Conservation (phyloP, 192 early-diverging fungal species). For the Entomortierella chlamydospora region DNA sequence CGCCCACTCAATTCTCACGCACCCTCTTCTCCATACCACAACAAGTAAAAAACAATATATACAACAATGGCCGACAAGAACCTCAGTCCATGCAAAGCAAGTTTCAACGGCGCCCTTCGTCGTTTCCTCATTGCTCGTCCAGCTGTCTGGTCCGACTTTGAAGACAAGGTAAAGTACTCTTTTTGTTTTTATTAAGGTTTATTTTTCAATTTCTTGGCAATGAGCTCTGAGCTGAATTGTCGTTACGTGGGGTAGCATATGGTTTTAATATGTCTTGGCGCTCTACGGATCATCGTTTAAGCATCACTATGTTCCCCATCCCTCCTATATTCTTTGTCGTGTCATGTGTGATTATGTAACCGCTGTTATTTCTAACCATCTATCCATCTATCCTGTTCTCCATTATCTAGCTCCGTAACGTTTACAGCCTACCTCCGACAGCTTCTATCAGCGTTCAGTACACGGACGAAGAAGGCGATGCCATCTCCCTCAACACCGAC, state of each 20-base stretch:
- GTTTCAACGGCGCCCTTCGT: slow-evolving; percentile 39
- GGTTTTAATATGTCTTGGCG: too few relatives aligned
- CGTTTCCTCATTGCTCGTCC: slow-evolving; percentile 48
- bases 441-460: slow-evolving; percentile 32
- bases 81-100: slow-evolving; percentile 52
- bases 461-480: slow-evolving; percentile 52
- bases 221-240: too few relatives aligned
- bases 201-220: slow-evolving; percentile 19
- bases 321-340: too few relatives aligned
- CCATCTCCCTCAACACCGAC: slow-evolving; percentile 43
- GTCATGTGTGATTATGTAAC: too few relatives aligned
- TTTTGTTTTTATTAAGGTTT: slow-evolving; percentile 7
- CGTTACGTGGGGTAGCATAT: too few relatives aligned
- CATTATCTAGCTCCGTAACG: slow-evolving; percentile 30
- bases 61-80: slow-evolving; percentile 35
- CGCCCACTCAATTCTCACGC: not conserved
- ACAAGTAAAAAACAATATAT: not conserved
- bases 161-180: slow-evolving; percentile 35
- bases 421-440: slow-evolving; percentile 15
- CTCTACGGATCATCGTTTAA: too few relatives aligned
- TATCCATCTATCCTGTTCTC: not conserved
- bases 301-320: too few relatives aligned
- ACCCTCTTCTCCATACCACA: not conserved
- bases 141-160: slow-evolving; percentile 46
- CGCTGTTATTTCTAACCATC: too few relatives aligned